phyloP scores from a whole-genome alignment of 2,329 filamentous ascomycete genomes.

The Cryoendolithus antarcticus region DNA sequence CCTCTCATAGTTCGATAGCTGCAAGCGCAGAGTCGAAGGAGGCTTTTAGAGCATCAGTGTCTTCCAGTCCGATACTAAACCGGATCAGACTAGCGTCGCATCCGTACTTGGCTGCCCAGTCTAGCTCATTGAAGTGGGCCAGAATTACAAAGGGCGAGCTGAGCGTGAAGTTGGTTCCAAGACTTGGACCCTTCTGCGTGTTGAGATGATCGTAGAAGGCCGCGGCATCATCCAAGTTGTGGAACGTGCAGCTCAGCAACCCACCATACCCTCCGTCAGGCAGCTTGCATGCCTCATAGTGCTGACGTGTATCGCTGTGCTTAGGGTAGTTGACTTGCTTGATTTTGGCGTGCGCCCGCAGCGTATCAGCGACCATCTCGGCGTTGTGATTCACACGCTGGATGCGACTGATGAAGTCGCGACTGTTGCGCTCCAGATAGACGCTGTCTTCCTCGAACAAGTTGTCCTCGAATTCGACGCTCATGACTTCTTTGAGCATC shows the following conservation, averaged over 20 bases:
- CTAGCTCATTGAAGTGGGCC: slow-evolving; percentile 80
- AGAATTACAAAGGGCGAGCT: slow-evolving; percentile 80
- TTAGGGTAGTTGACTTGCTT: slow-evolving; percentile 83
- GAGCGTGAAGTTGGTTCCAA: slow-evolving; percentile 94
- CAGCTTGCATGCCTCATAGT: slow-evolving; percentile 69
- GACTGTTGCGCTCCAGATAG: slow-evolving; percentile 91
- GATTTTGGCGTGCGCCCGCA: slow-evolving; percentile 51
- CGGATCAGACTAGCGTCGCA: slow-evolving; percentile 71
- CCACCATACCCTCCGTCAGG: slow-evolving; percentile 77
- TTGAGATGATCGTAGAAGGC: slow-evolving; percentile 77
- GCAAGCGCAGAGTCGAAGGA: slow-evolving; percentile 59
- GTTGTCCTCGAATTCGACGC: slow-evolving; percentile 65
- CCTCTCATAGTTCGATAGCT: slow-evolving; percentile 28
- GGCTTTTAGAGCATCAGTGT: slow-evolving; percentile 50
- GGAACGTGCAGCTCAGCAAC: slow-evolving; percentile 72
- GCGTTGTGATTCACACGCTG: slow-evolving; percentile 76
- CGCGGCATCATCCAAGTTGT: slow-evolving; percentile 55
- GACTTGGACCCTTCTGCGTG: slow-evolving; percentile 82
- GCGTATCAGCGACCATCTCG: slow-evolving; percentile 64
- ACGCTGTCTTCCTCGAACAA: slow-evolving; percentile 91
- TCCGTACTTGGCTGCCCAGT: slow-evolving; percentile 77
- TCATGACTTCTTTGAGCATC: slow-evolving; percentile 53
- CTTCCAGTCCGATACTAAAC: slow-evolving; percentile 83
- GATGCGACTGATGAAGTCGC: slow-evolving; percentile 78
- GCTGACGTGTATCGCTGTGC: slow-evolving; percentile 51